Conservation (phyloP, 2,329 filamentous ascomycete species). For the Stagonosporopsis vannaccii region DNA sequence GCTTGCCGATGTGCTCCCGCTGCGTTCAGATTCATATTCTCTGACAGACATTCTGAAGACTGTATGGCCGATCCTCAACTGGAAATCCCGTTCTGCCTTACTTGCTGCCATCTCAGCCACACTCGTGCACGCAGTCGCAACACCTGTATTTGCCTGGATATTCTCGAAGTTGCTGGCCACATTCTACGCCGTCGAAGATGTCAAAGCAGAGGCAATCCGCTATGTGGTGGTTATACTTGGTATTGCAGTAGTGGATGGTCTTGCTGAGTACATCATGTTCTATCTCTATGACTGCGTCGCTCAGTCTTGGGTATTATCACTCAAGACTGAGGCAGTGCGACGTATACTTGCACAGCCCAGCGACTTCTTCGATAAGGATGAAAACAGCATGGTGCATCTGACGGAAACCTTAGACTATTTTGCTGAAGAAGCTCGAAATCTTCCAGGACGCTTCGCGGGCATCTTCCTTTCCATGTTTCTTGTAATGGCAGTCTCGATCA, state of each 20-base stretch:
- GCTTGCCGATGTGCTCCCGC: background rate
- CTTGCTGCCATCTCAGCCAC: slow-evolving; percentile 68
- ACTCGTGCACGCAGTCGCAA: slow-evolving; percentile 69
- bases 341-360: slow-evolving; percentile 78
- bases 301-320: slow-evolving; percentile 77
- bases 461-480: slow-evolving; percentile 70
- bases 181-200: slow-evolving; percentile 67
- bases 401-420: slow-evolving; percentile 78
- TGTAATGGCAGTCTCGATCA: slow-evolving; percentile 73
- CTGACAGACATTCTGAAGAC: slow-evolving; percentile 69
- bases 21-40: slow-evolving; percentile 22
- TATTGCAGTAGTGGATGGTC: slow-evolving; percentile 71
- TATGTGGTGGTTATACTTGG: slow-evolving; percentile 76
- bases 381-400: slow-evolving; percentile 69
- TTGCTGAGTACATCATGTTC: slow-evolving; percentile 70
- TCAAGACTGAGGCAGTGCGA: slow-evolving; percentile 72
- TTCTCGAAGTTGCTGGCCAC: slow-evolving; percentile 75
- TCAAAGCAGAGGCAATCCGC: slow-evolving; percentile 57
- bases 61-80: slow-evolving; percentile 71
- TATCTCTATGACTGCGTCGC: slow-evolving; percentile 75
- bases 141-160: slow-evolving; percentile 77
- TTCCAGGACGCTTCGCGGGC: slow-evolving; percentile 79
- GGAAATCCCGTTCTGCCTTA: slow-evolving; percentile 62
- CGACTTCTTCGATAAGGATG: slow-evolving; percentile 76
- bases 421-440: slow-evolving; percentile 84